A percentile compares a stretch with the other conserved stretches of the same genome.
phyloP scores from a whole-genome alignment of 495 filamentous ascomycete genomes.

The Ramalina intermedia region DNA sequence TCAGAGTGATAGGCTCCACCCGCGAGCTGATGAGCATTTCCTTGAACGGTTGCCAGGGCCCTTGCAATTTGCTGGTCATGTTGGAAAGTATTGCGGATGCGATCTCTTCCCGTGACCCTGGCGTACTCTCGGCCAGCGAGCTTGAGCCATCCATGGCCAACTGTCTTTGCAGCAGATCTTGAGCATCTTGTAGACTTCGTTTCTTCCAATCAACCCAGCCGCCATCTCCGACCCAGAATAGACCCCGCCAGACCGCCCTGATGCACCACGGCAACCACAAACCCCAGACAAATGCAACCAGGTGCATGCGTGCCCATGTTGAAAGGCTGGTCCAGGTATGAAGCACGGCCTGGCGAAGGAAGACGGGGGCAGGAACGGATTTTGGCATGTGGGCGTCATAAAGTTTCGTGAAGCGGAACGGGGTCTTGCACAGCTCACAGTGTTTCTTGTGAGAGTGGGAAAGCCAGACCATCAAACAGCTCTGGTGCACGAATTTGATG shows the following conservation, averaged over 20 bases:
- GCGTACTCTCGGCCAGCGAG: slow-evolving; percentile 18
- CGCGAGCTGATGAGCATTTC: slow-evolving; percentile 29
- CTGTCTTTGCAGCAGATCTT: slow-evolving; percentile 6
- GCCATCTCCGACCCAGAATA: slow-evolving; percentile 94
- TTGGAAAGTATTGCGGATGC: slow-evolving; percentile 17
- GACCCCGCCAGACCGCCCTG: slow-evolving; percentile 74
- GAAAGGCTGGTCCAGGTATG: slow-evolving; percentile 56
- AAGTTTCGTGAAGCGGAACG: slow-evolving; percentile 93
- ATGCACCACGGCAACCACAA: slow-evolving; percentile 80
- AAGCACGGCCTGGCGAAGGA: slow-evolving; percentile 56
- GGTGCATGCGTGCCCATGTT: slow-evolving; percentile 57
- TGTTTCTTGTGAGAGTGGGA: slow-evolving; percentile 97
- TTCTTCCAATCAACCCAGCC: slow-evolving; percentile 47
- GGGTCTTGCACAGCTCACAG: slow-evolving; percentile 97
- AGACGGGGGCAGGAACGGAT: slow-evolving; percentile 62
- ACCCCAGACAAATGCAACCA: slow-evolving; percentile 82
- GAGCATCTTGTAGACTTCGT: slow-evolving; percentile 9
- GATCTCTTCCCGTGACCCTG: slow-evolving; percentile 14
- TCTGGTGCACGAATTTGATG: slow-evolving; percentile 96
- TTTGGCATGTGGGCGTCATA: slow-evolving; percentile 89
- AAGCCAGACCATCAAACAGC: slow-evolving; percentile 95
- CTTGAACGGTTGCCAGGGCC: slow-evolving; percentile 24
- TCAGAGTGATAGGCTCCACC: slow-evolving; percentile 35
- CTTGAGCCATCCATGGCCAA: slow-evolving; percentile 23
- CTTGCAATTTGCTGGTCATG: slow-evolving; percentile 15